Base-by-base conservation (phyloP, 352 stramenopile genomes). In the Thalassiosira exigua region DNA sequence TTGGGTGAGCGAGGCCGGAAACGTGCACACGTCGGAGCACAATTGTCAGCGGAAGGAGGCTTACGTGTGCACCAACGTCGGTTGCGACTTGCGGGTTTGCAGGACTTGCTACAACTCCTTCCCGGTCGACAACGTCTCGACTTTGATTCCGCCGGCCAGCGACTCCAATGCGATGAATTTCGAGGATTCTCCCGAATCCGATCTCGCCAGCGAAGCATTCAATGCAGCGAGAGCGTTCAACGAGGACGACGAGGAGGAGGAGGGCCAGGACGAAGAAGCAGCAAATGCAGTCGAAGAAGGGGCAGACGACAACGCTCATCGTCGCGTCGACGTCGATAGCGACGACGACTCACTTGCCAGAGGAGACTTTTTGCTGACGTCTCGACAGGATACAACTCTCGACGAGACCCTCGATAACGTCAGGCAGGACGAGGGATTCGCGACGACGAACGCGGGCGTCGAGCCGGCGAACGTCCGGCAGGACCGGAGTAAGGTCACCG, bases 301-400 rank as follows among this genome's bases (percentile, higher is more conserved):
- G 11, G n/a, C 39, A 11, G 39, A 48, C n/a, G 39, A n/a, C 39
- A 48, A 48, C 39, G 11, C 39, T 17, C 39, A 17, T 48, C n/a
- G n/a, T n/a, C n/a, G n/a, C n/a, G n/a, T n/a, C n/a, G n/a, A n/a
- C n/a, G 39, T 17, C n/a, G 39, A 48, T n/a, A 48, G 39, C 39
- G 39, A 48, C 39, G 39, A 48, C n/a, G 39, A 48, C 11, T 48
- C 39, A n/a, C 11, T 11, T 11, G 39, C 39, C n/a, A n/a, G n/a
- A n/a, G 39, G n/a, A 48, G 39, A 48, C n/a, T 48, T 48, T n/a
- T 48, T 48, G 39, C 39, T 48, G 39, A 48, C 39, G 11, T 48
- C n/a, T n/a, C 39, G n/a, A n/a, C 39, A 48, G 39, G 39, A 48
- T 48, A 48, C 39, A 11, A 17, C 39, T 11, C 39, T 48, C 39